These are phyloP conservation scores for Glebionis coronaria DNA, from an alignment of 129 eudicot species.

Conservation along the genomic window DNA sequence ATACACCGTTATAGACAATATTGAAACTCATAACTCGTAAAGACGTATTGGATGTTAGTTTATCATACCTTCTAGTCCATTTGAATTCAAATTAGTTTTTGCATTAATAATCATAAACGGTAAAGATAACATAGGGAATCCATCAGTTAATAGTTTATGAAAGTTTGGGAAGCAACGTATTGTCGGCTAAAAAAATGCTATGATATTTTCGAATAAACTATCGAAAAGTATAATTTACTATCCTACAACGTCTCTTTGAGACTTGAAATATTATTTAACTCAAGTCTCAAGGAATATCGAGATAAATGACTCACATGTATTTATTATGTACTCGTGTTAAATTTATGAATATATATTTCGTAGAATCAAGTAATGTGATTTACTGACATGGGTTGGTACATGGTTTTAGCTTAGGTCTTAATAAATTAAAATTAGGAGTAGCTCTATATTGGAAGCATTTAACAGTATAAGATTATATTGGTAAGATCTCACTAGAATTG, in stretches of 20 bases:
- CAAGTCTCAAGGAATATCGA: background rate
- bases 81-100: too few relatives aligned
- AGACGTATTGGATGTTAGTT: too few relatives aligned
- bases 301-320: background rate
- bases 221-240: background rate
- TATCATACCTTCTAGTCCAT: too few relatives aligned
- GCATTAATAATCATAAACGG: background rate
- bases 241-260: background rate
- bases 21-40: too few relatives aligned
- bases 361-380: background rate
- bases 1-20: too few relatives aligned
- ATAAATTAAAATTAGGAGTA: too few relatives aligned
- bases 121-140: background rate
- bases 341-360: background rate
- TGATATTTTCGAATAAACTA: background rate
- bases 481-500: too few relatives aligned
- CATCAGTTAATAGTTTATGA: background rate
- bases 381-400: background rate
- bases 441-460: too few relatives aligned
- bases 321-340: background rate
- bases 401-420: too few relatives aligned
- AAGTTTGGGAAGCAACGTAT: background rate
- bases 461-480: too few relatives aligned
- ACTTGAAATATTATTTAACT: background rate
- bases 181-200: background rate